Base-by-base conservation (phyloP, 2,329 filamentous ascomycete genomes). In the Metarhizium robertsii region DNA sequence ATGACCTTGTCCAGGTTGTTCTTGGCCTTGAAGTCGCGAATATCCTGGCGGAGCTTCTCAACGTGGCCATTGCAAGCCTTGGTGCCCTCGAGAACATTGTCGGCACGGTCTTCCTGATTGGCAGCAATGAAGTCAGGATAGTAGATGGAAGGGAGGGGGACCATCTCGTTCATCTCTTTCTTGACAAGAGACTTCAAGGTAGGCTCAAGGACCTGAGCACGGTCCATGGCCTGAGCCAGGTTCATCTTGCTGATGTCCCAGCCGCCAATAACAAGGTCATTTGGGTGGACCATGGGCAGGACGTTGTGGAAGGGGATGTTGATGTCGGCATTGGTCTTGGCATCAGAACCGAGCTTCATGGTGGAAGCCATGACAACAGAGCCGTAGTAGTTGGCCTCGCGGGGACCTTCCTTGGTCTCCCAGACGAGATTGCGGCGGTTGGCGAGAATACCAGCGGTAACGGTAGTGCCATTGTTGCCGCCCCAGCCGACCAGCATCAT, bases 51-150 rank as follows among this genome's bases (percentile, higher is more conserved):
- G 67, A 99, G 86, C 71, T 92, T 83, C 77, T 97, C 91, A 50
- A 99, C 90, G 69, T 99, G 94, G 56, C 84, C 90, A 74, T 77
- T 85, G 71, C 79, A 90, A 61, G 92, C 92, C 77, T 94, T 95
- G 73, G 79, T 81, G 53, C 94, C 94, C 60, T 87, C 76, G 51
- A 97, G 73, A 60, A 95, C 67, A 67, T 99, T 97, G 76, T 99
- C 91, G 61, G 92, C 94, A 67, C 94, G 88, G 68, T 92, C 91
- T 73, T 94, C 92, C 77, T 99, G 94, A 78, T 99, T 99, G 70
- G 94, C 89, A 62, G 94, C 94, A 68, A 99, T 99, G 79, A 99
- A 99, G 75, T 97, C 94, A 1, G 94, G 94, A 73, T 99, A 99
- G 83, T 99, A 99, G 75, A 97, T 88, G 73, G 88, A 92, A 29